Percentiles rank a stretch among this genome's conserved stretches.
These are phyloP conservation scores for Rhizodiscina lignyota DNA, from an alignment of 495 filamentous ascomycete species.

Conservation along the genomic window DNA sequence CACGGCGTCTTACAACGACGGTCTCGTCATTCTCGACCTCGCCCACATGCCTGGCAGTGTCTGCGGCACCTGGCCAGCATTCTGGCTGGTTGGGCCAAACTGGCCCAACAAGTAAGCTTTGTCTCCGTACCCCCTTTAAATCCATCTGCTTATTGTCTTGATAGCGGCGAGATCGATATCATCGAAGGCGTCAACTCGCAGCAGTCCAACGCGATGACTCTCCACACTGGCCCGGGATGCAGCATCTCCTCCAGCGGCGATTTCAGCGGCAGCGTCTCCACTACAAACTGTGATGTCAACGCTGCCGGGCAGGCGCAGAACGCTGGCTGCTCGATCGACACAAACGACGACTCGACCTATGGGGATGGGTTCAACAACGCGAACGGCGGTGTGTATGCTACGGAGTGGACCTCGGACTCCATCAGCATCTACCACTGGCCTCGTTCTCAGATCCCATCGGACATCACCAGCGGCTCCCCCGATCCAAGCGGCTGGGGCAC, in stretches of 20 bases:
- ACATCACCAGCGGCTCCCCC: constrained; percentile 3
- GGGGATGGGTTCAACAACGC: constrained; percentile 15
- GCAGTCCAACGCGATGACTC: constrained; percentile 17
- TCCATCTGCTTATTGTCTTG: constrained; percentile 1
- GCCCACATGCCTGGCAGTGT: constrained; percentile 22
- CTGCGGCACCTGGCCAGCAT: constrained; percentile 26
- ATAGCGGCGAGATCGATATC: constrained; percentile 23
- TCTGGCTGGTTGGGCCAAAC: constrained; percentile 23
- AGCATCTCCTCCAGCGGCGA: constrained; percentile 6
- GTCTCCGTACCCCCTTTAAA: neutral
- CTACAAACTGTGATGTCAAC: constrained; percentile 17
- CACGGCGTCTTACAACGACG: constrained; percentile 20
- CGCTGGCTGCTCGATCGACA: constrained; percentile 14
- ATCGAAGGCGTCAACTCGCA: constrained; percentile 20
- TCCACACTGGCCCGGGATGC: constrained; percentile 19
- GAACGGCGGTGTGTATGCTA: constrained; percentile 16
- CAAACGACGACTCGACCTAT: constrained; percentile 9
- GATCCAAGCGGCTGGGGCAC: constrained; percentile 9
- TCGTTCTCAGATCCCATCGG: neutral
- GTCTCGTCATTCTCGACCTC: constrained; percentile 21
- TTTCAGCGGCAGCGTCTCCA: constrained; percentile 12
- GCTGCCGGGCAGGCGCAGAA: constrained; percentile 12
- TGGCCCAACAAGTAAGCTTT: constrained; percentile 19
- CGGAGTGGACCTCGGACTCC: constrained; percentile 8
- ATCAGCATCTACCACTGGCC: constrained; percentile 14